Base-by-base conservation (phyloP, 352 stramenopile species). In the Pythium rishiriense region DNA sequence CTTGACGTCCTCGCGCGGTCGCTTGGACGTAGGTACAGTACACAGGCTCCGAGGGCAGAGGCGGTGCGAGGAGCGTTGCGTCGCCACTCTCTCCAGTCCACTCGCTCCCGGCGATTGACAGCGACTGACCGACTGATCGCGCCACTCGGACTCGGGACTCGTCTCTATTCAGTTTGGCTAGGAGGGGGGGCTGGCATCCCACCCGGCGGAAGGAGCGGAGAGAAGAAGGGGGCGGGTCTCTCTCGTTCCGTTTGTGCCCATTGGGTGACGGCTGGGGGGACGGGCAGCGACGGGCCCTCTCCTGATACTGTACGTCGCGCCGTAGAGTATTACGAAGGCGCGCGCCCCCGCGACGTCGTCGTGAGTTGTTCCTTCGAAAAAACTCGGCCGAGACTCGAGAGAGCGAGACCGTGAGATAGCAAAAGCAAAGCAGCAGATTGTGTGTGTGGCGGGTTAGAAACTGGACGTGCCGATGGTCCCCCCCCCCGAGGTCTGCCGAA, bases 11-110 rank as follows among this genome's bases (percentile, higher is more conserved):
- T 21, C 15, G 50, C 6, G 37, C 24, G 10, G 51, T 48, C 26
- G 52, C 52, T 59, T 31, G 52, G 35, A 50, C 35, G 49, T 28
- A 41, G 52, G 37, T 59, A 49, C 52, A 47, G 52, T 59, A 59
- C 35, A 51, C 35, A 50, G 14, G 21, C 22, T 41, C 15, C 6
- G 52, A 31, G 31, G 19, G 25, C 21, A 59, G 52, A 59, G 41
- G 47, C 47, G 47, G 47, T 31, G 26, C 47, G n/a, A 14, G 37
- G 37, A 4, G 25, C 26, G 47, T 53, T 24, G 45, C 11, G n/a
- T 15, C 45, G 45, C 47, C 47, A 53, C 47, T 22, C 42, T 28
- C 42, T 49, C 2, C 7, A 49, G n/a, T 26, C 47, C 26, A 39
- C 47, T 21, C 24, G 12, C 31, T 8, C 15, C 15, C 21, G 21